phyloP scores from a whole-genome alignment of 768 basidiomycete species.

The Hortiboletus flavorubellus region DNA sequence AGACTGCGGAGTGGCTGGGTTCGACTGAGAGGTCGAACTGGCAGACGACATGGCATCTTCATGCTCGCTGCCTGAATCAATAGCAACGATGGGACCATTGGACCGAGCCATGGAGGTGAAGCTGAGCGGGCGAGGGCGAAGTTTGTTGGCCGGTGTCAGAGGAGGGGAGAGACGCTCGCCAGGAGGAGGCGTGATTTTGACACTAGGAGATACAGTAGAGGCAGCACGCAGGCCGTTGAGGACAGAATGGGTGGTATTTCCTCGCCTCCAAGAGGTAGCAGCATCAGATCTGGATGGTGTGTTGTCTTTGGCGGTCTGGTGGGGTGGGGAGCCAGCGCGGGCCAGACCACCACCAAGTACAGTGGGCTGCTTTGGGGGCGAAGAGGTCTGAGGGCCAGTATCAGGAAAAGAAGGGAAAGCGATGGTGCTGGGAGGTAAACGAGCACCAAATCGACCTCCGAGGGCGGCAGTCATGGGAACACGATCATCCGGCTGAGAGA shows the following conservation, averaged over 20 bases:
- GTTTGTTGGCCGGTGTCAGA: conserved; percentile 30
- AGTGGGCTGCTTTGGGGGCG: conserved; percentile 56
- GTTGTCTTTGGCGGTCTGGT: conserved; percentile 32
- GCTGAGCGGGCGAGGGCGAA: conserved; percentile 66
- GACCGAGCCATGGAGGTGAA: conserved; percentile 52
- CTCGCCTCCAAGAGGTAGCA: conserved; percentile 78
- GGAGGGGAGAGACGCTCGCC: conserved; percentile 53
- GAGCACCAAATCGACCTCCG: conserved; percentile 72
- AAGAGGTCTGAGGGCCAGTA: conserved; percentile 36
- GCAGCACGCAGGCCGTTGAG: conserved; percentile 61
- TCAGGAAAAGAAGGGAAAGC: conserved; percentile 41
- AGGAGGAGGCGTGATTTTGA: conserved; percentile 74
- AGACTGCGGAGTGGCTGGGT: conserved; percentile 75
- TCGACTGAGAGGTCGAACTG: conserved; percentile 60
- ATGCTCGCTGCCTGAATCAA: conserved; percentile 54
- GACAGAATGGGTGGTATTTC: conserved; percentile 64
- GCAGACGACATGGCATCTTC: conserved; percentile 56
- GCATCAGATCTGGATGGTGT: conserved; percentile 78
- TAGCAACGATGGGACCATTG: conserved; percentile 46
- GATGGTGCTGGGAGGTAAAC: conserved; percentile 40
- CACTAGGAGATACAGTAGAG: conserved; percentile 52
- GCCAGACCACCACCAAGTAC: conserved; percentile 71
- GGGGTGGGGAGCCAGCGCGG: conserved; percentile 51
- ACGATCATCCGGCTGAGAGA: conserved; percentile 46
- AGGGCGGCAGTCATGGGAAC: conserved; percentile 80